phyloP scores from a whole-genome alignment of 1,284 basidiomycete species.

The Xerocomus cyaneibrunnescens region DNA sequence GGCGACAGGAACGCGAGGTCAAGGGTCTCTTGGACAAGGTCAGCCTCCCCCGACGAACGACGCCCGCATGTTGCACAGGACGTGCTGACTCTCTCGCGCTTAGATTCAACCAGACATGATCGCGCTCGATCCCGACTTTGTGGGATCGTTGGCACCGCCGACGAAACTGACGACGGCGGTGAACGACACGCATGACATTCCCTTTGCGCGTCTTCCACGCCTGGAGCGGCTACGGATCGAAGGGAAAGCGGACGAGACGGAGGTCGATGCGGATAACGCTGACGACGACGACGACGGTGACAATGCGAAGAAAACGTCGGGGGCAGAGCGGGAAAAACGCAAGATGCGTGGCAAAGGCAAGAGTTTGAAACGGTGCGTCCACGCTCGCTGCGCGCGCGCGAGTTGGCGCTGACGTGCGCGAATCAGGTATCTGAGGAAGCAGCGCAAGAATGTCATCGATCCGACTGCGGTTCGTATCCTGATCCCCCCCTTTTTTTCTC shows the following conservation, averaged over 20 bases:
- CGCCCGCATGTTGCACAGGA: neutral
- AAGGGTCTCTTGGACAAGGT: constrained; percentile 90
- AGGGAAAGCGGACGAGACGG: constrained; percentile 73
- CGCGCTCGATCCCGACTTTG: constrained; percentile 81
- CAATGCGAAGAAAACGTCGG: constrained; percentile 33
- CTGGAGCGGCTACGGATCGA: constrained; percentile 68
- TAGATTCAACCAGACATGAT: constrained; percentile 94
- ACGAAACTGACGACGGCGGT: constrained; percentile 59
- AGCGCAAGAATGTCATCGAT: constrained; percentile 92
- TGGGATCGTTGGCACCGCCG: constrained; percentile 69
- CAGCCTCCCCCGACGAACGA: neutral
- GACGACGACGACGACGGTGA: constrained; percentile 29
- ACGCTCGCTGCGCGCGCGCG: neutral
- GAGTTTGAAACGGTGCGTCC: constrained; percentile 70
- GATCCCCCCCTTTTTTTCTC: neutral
- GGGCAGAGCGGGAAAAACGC: constrained; percentile 66
- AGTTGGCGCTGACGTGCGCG: neutral
- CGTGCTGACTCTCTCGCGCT: neutral
- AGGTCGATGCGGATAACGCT: constrained; percentile 40
- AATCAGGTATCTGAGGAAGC: constrained; percentile 73
- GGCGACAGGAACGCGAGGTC: constrained; percentile 89
- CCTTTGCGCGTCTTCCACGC: constrained; percentile 72
- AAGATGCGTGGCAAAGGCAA: constrained; percentile 86
- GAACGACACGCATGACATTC: constrained; percentile 51
- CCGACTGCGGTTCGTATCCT: constrained; percentile 69